Conservation (phyloP, 2,329 filamentous ascomycete genomes). For the Clonostachys byssicola region DNA sequence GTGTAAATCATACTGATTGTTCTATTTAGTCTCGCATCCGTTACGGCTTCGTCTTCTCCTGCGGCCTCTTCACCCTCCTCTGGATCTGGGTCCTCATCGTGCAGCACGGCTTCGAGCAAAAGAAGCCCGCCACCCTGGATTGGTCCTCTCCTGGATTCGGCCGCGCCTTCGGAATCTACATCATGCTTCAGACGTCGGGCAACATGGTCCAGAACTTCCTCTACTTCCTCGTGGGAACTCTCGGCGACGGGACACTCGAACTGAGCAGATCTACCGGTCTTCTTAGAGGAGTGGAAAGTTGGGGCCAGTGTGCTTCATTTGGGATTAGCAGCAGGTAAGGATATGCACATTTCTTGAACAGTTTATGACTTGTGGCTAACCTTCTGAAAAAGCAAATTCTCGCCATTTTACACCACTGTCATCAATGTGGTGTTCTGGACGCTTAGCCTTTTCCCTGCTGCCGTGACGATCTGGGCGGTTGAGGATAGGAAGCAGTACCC, state of each 20-base stretch:
- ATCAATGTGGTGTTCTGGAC: constrained; percentile 15
- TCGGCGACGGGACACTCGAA: constrained; percentile 11
- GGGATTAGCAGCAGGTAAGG: constrained; percentile 11
- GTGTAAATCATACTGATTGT: too few species aligned
- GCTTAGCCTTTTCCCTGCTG: constrained; percentile 10
- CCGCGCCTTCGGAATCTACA: constrained; percentile 13
- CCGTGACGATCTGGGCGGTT: constrained; percentile 10
- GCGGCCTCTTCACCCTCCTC: constrained; percentile 5
- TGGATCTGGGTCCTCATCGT: constrained; percentile 15
- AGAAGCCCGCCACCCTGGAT: constrained; percentile 6
- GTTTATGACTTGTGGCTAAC: background rate
- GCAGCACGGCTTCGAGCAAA: constrained; percentile 7
- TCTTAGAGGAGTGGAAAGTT: constrained; percentile 12
- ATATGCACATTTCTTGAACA: background rate
- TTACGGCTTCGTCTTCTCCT: constrained; percentile 9
- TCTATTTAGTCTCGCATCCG: constrained; percentile 6
- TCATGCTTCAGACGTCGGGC: constrained; percentile 11
- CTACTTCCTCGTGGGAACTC: constrained; percentile 9
- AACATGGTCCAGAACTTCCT: constrained; percentile 2
- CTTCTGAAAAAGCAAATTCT: constrained; percentile 9
- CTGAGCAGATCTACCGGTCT: constrained; percentile 10
- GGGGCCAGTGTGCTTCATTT: constrained; percentile 13
- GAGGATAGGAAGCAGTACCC: constrained; percentile 3
- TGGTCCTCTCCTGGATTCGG: constrained; percentile 11
- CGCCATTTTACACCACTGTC: constrained; percentile 13